phyloP scores from a whole-genome alignment of 2,329 filamentous ascomycete species.

The Volutella citrinella region DNA sequence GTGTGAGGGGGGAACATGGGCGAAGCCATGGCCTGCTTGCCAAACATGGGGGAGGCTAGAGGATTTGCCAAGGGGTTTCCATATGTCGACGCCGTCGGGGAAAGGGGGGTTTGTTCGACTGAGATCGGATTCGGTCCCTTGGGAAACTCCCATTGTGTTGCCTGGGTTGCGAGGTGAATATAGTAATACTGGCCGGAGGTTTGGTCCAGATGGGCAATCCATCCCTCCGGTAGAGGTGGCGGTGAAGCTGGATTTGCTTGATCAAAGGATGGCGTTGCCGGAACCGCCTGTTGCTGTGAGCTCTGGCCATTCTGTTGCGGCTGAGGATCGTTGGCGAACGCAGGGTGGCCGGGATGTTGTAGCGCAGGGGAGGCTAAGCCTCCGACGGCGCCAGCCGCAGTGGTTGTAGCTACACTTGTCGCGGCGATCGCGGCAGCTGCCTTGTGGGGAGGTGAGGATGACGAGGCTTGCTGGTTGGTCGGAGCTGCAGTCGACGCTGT shows the following conservation, averaged over 20 bases:
- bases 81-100: slow-evolving; percentile 75
- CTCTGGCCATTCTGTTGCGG: slow-evolving; percentile 49
- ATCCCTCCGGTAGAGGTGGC: slow-evolving; percentile 91
- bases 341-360: slow-evolving; percentile 71
- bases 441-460: slow-evolving; percentile 30
- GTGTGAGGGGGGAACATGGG: slow-evolving; percentile 81
- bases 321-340: slow-evolving; percentile 81
- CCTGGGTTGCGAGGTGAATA: slow-evolving; percentile 91
- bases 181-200: slow-evolving; percentile 99
- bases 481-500: slow-evolving; percentile 22
- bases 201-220: slow-evolving; percentile 95
- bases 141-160: slow-evolving; percentile 98
- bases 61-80: slow-evolving; percentile 71
- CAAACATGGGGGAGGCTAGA: slow-evolving; percentile 65
- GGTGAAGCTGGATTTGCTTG: slow-evolving; percentile 71
- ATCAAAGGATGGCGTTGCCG: slow-evolving; percentile 39
- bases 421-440: slow-evolving; percentile 19
- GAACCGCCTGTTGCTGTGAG: slow-evolving; percentile 42
- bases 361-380: slow-evolving; percentile 45
- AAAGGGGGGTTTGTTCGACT: slow-evolving; percentile 77
- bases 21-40: slow-evolving; percentile 59
- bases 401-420: slow-evolving; percentile 18
- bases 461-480: slow-evolving; percentile 21
- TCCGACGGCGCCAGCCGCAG: slow-evolving; percentile 19
- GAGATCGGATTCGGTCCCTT: slow-evolving; percentile 90